Evolutionary conservation across 2,329 filamentous ascomycete genomes (phyloP).

Genomic region (Bretziella fagacearum): DNA sequence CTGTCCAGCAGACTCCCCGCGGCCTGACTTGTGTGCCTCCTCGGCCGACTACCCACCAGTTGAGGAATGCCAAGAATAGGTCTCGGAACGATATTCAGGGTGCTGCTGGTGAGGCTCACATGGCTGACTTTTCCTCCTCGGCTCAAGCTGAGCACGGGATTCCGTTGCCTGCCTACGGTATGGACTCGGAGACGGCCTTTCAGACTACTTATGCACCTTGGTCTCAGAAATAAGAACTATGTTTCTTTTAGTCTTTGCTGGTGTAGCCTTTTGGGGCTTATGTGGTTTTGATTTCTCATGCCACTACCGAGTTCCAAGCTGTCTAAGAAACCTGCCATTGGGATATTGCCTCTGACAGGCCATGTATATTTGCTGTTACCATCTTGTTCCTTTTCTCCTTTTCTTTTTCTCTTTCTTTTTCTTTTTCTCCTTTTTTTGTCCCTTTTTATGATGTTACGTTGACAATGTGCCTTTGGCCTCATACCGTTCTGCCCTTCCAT

Average conservation of each 20-base stretch:
- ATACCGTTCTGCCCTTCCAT: not conserved
- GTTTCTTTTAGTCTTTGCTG: too few relatives aligned
- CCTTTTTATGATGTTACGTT: not conserved
- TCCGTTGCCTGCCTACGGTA: too few relatives aligned
- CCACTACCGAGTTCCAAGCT: too few relatives aligned
- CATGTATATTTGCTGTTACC: not conserved
- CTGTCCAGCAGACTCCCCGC: not conserved
- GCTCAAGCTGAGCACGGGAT: too few relatives aligned
- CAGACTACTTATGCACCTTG: too few relatives aligned
- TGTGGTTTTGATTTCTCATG: too few relatives aligned
- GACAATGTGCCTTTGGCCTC: not conserved
- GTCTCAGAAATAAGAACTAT: too few relatives aligned
- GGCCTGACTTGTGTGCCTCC: not conserved
- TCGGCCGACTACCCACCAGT: slow-evolving; percentile 6
- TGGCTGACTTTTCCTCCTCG: too few relatives aligned
- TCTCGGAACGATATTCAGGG: not conserved
- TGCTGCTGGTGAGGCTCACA: not conserved
- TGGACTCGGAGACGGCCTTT: too few relatives aligned
- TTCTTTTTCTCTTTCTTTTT: not conserved
- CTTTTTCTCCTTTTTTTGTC: not conserved
- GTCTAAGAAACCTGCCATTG: too few relatives aligned
- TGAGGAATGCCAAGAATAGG: not conserved
- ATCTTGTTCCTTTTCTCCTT: not conserved
- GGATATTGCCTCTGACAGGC: not conserved
- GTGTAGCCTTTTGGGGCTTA: too few relatives aligned